These are phyloP conservation scores for Fusarium temperatum DNA, from an alignment of 2,329 filamentous ascomycete genomes.

Conservation along the genomic window DNA sequence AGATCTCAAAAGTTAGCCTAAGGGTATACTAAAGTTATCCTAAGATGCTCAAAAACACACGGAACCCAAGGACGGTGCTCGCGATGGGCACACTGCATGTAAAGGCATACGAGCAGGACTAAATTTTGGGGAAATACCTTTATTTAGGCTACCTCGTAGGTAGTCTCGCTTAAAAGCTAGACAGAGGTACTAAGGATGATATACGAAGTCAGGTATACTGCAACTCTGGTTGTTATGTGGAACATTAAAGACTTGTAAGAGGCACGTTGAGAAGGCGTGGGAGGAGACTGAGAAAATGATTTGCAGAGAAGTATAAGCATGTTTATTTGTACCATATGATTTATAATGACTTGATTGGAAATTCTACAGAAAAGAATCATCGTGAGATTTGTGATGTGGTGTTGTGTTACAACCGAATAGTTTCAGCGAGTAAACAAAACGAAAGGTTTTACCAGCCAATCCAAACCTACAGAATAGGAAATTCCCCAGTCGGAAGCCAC, in stretches of 20 bases:
- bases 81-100: not conserved
- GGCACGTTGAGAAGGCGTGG: not conserved
- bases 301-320: not conserved
- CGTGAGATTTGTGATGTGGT: not conserved
- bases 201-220: too few species aligned
- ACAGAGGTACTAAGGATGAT: not conserved
- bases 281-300: not conserved
- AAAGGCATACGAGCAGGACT: not conserved
- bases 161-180: too few species aligned
- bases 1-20: not conserved
- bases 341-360: too few species aligned
- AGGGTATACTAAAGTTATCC: not conserved
- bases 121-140: not conserved
- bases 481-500: not conserved
- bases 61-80: not conserved
- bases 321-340: too few species aligned
- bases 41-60: not conserved
- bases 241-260: not conserved
- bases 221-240: not conserved
- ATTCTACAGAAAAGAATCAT: not conserved
- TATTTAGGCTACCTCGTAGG: rapidly evolving
- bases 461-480: not conserved
- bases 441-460: conserved; percentile 1
- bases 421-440: not conserved
- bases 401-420: not conserved